Percentiles rank a stretch among this genome's conserved stretches.
Conservation (phyloP, 2,329 filamentous ascomycete species). For the Aspergillus flavus region DNA sequence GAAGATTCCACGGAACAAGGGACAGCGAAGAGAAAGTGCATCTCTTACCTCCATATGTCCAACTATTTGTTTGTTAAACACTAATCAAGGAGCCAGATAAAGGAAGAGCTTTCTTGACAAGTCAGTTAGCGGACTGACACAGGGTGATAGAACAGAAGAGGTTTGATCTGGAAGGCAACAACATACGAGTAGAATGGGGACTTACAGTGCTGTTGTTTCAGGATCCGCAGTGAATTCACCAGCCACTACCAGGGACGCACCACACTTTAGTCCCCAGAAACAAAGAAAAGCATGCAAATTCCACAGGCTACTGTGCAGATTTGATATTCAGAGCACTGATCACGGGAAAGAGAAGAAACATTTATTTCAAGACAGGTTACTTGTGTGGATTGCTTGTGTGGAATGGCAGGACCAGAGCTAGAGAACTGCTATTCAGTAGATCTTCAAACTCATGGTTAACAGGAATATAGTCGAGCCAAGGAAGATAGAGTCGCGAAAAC, state of each 20-base stretch:
- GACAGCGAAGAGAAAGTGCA: background rate
- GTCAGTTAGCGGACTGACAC: background rate
- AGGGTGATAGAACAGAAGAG: too few relatives aligned
- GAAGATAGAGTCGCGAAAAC: background rate
- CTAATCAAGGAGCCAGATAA: background rate
- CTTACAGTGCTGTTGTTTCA: background rate
- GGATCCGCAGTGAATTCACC: background rate
- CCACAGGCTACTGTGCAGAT: background rate
- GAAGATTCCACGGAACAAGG: background rate
- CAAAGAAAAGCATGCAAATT: background rate
- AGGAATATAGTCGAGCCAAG: background rate
- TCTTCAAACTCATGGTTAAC: constrained; percentile 7
- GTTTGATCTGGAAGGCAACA: background rate
- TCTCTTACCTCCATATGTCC: constrained; percentile 1
- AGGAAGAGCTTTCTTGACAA: background rate
- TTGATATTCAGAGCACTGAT: background rate
- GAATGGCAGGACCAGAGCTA: constrained; percentile 11
- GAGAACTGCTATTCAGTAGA: constrained; percentile 8
- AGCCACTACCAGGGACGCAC: background rate
- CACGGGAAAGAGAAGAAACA: background rate
- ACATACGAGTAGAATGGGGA: background rate
- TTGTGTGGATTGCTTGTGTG: background rate
- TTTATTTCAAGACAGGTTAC: constrained; percentile 11
- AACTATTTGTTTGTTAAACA: background rate
- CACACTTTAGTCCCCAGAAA: background rate